Evolutionary conservation across 129 eudicot species (phyloP), one percentile per base, ranked within the genome.

Genomic region (Sambucus nigra): DNA sequence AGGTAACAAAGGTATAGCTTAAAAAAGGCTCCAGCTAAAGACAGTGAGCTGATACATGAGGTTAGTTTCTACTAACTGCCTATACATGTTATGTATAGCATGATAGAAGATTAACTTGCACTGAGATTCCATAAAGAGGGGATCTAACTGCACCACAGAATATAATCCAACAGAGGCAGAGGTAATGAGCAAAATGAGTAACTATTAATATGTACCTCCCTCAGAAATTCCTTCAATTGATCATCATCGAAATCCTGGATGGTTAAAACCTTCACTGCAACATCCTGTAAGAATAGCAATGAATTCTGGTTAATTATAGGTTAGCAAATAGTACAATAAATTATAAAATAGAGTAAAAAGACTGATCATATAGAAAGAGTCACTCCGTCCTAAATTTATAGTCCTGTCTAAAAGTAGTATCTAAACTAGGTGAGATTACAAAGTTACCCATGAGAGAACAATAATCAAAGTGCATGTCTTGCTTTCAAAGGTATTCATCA

Each of bases 261-360:
- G 2, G 80, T 89, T 17, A 89, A 72, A 61, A 89, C 88, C 78
- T 89, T 89, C 24, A 89, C 95, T n/a, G 97, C 97, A 14, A 89
- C 97, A 73, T 89, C 97, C 97, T 89, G 70, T 67, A 51, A 32
- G 9, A 8, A 26, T 3, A 60, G 28, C n/a, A 49, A 18, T 17
- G 40, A 4, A n/a, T 35, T 7, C 13, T 35, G 13, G 19, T 20
- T 20, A 42, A 5, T 42, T 15, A 42, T 18, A 42, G 25, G 4
- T 5, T 33, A 39, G 60, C 9, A 38, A 63, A 51, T 33, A 35
- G 18, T 21, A 53, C 11, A 3, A 42, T 2, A n/a, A 42, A 7
- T 18, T 1, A 16, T 16, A 17, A 42, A n/a, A 15, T 7, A 14
- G 24, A 51, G 3, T 4, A 47, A 47, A 47, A 47, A 1, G 14